Base-by-base conservation (phyloP, 371 early-diverging fungal species). In the Chytridium lagenaria region DNA sequence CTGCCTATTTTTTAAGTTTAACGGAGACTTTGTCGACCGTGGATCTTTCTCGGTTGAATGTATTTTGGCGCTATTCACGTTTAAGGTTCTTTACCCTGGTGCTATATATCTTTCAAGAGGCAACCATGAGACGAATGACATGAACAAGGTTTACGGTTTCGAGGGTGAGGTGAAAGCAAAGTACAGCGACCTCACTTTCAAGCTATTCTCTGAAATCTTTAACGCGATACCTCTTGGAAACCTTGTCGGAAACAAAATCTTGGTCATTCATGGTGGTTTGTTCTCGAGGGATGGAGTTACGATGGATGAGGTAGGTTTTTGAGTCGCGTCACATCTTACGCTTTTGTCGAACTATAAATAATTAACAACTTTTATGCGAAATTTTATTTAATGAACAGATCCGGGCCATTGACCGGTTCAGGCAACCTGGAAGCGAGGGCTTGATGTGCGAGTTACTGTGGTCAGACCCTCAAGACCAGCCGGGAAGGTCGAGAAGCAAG, bases 141-240 rank as follows among this genome's bases (percentile, higher is more conserved):
- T 99, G 95, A 99, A 99, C 88, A 94, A 93, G 85, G 92, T 95
- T 34, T 99, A 98, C 80, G 99, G 99, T 0, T 99, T 99, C 75
- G 97, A 98, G 83, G 98, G 97, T 30, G 99, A 99, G 83, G 93
- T 96, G 69, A 93, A 92, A 79, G 91, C 92, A 79, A 99, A 99
- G 86, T 99, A 94, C 80, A 89, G 90, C 59, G 92, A 92, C 49
- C 83, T 89, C 52, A 88, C 97, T 86, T 98, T 98, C 85, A 91
- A 90, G 72, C 80, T 95, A 69, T 98, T 98, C 77, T 91, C 93
- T 23, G 96, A 98, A 80, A 91, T 95, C 0, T 99, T 99, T 84
- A 91, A 95, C 72, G 93, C 94, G 1, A 77, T 99, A 40, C 99
- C 99, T 1, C 78, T 99, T 66, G 95, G 95, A 0, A 93, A 98